A percentile compares a stretch with the other conserved stretches of the same genome.
These are phyloP conservation scores for Agrostemma githago DNA, from an alignment of 148 eudicot genomes.

Conservation along the genomic window DNA sequence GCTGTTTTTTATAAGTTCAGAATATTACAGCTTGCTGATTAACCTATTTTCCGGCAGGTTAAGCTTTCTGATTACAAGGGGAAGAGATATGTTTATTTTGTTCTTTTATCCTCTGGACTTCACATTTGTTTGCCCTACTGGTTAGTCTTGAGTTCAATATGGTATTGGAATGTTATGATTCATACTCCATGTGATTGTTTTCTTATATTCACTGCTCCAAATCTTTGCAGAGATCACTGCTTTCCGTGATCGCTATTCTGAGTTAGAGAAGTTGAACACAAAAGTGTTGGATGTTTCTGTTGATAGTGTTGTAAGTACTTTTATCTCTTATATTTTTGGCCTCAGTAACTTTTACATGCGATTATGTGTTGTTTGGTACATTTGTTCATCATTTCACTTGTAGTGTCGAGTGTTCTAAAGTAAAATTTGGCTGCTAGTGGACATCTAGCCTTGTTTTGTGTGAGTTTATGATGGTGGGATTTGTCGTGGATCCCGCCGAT, in stretches of 20 bases:
- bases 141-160: slow-evolving; percentile 39
- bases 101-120: slow-evolving; percentile 97
- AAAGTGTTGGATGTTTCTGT: slow-evolving; percentile 82
- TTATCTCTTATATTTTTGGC: slow-evolving; percentile 1
- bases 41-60: slow-evolving; percentile 49
- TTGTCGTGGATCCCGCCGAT: no score
- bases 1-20: background rate
- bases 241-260: slow-evolving; percentile 86
- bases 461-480: no score
- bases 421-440: no score
- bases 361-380: background rate
- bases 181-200: background rate
- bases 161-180: background rate
- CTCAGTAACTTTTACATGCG: background rate
- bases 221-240: slow-evolving; percentile 79
- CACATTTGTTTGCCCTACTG: slow-evolving; percentile 97
- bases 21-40: background rate
- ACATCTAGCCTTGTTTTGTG: no score
- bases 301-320: slow-evolving; percentile 83
- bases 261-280: slow-evolving; percentile 86
- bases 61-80: slow-evolving; percentile 88
- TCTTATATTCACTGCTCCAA: slow-evolving; percentile 10
- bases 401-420: background rate
- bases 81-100: slow-evolving; percentile 88
- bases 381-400: background rate